Evolutionary conservation across 768 basidiomycete species (phyloP), one percentile per base, ranked within the genome.

Genomic region (Trametes coccinea): DNA sequence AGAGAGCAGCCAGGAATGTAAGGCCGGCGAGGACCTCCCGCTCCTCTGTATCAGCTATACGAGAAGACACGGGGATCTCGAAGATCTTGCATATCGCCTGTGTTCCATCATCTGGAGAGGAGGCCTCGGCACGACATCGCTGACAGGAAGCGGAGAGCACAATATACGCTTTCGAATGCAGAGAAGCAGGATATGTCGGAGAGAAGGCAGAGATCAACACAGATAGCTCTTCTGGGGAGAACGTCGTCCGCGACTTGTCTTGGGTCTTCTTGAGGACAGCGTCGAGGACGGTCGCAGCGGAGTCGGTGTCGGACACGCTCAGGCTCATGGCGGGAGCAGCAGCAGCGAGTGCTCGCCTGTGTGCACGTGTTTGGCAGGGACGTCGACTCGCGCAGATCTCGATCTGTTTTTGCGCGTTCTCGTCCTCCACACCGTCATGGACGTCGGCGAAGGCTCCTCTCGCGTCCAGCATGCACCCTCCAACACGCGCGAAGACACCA

Each of bases 1-100:
- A 92, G 17, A 95, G 76, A 0, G 90, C 91, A n/a, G 82, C 77
- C 51, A 94, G 78, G 71, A 93, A 88, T 1, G 84, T 80, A 41
- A 89, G 73, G 10, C 85, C 86, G 13, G 77, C 73, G 16, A 88
- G 74, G 30, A 85, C 72, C 39, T 79, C 77, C 10, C 69, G 59
- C 71, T 90, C 86, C 17, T 83, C 77, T 2, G 82, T 80, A 47
- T 87, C 86, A 37, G 81, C 75, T 9, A 93, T 77, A 45, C 78
- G 77, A 11, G 77, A 72, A 7, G 80, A 65, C 37, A 90, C 71
- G 0, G 77, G 67, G 31, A 83, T 80, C 27, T 80, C 75, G 64
- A 93, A 85, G 13, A 78, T 67, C 34, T 75, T 77, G 52, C 73
- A 75, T 37, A 93, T 74, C 5, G 76, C 68, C 43, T 82, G 78